Evolutionary conservation across 345 rosid genomes (phyloP).

Genomic region (Hibiscus syriacus): DNA sequence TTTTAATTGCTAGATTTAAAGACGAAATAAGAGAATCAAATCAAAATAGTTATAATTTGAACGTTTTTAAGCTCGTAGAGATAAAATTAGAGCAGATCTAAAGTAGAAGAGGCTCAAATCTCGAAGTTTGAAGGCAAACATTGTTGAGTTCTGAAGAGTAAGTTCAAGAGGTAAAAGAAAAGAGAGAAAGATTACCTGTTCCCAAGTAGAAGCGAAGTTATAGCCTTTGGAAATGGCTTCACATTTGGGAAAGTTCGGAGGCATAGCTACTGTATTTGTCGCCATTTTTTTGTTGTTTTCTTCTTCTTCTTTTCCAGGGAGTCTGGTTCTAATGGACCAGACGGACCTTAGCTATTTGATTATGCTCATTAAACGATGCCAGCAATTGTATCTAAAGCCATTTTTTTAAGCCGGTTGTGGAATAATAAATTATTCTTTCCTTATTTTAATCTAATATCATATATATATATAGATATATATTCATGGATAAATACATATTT

Average conservation of each 20-base stretch:
- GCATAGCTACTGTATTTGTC: conserved; percentile 37
- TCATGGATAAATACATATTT: too few species aligned
- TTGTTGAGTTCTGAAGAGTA: too few species aligned
- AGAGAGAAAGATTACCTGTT: conserved; percentile 46
- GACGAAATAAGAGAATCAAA: neutral
- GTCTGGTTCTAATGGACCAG: neutral
- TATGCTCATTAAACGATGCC: neutral
- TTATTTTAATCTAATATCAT: too few species aligned
- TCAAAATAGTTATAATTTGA: neutral
- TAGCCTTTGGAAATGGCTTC: conserved; percentile 87
- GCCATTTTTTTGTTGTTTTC: conserved; percentile 39
- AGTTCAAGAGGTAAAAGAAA: too few species aligned
- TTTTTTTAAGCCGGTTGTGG: neutral
- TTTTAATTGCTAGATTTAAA: neutral
- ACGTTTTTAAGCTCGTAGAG: neutral
- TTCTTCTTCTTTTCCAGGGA: neutral
- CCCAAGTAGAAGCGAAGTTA: conserved; percentile 94
- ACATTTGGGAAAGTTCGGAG: conserved; percentile 45
- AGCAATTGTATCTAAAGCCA: neutral
- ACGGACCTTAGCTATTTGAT: neutral
- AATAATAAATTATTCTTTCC: too few species aligned
- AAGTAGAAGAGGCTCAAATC: conserved; percentile 3
- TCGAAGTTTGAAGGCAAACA: neutral
- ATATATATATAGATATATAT: too few species aligned
- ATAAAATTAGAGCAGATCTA: conserved; percentile 7